phyloP scores from a whole-genome alignment of 192 early-diverging fungal species.

The Rhizophlyctis rosea region DNA sequence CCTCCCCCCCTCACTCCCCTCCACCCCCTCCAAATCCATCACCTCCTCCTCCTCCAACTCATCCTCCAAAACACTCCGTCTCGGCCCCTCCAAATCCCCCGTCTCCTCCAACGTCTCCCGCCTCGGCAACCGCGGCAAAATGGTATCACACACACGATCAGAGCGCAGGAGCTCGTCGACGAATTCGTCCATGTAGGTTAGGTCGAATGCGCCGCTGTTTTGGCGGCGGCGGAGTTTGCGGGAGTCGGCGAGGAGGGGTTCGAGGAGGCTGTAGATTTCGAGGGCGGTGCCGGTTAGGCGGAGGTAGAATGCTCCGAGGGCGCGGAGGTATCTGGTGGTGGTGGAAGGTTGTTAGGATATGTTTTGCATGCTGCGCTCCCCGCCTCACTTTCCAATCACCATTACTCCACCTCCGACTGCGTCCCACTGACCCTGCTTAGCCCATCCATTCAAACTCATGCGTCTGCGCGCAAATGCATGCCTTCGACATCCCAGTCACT shows the following conservation, averaged over 20 bases:
- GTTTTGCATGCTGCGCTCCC: no score
- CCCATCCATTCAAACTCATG: background rate
- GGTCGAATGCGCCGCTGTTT: conserved; percentile 46
- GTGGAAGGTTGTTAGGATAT: no score
- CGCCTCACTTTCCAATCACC: no score
- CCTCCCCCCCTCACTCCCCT: no score
- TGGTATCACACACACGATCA: conserved; percentile 80
- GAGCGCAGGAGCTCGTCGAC: conserved; percentile 78
- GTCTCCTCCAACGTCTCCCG: conserved; percentile 80
- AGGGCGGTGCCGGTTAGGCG: conserved; percentile 71
- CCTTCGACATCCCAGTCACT: no score
- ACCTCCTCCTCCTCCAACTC: conserved; percentile 40
- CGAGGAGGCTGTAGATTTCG: conserved; percentile 82
- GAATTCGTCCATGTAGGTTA: conserved; percentile 88
- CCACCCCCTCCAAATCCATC: conserved; percentile 7
- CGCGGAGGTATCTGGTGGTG: conserved; percentile 70
- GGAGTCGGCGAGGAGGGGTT: conserved; percentile 82
- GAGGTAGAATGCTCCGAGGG: conserved; percentile 85
- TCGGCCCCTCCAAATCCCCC: conserved; percentile 76
- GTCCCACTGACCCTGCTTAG: background rate
- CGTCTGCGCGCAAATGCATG: background rate
- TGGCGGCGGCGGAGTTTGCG: conserved; percentile 72
- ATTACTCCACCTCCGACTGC: no score
- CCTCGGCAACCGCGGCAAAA: conserved; percentile 80
- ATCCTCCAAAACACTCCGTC: conserved; percentile 74